Evolutionary conservation across 805 yeast genomes (phyloP).

Genomic region (Pichia paraexigua): DNA sequence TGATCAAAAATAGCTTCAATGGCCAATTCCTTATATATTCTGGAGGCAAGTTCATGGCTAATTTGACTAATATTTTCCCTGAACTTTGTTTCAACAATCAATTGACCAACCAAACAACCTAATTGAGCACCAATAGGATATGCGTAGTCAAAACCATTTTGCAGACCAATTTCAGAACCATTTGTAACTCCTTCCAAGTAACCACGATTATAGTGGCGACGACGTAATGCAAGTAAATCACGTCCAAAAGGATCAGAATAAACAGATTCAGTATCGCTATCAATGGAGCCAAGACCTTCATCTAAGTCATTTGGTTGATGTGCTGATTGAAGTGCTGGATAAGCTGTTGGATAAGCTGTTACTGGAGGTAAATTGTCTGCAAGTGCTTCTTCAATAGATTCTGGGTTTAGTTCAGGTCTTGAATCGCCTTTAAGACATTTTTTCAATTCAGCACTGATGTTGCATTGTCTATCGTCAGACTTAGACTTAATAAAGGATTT

Average conservation of each 20-base stretch:
- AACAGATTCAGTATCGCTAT: too few relatives aligned
- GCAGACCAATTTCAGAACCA: slow-evolving; percentile 63
- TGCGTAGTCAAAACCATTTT: slow-evolving; percentile 74
- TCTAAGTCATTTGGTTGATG: too few relatives aligned
- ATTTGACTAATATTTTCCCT: slow-evolving; percentile 4
- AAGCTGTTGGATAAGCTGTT: too few relatives aligned
- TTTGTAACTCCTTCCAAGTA: slow-evolving; percentile 70
- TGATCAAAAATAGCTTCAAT: slow-evolving; percentile 51
- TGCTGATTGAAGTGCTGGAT: too few relatives aligned
- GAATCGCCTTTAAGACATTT: too few relatives aligned
- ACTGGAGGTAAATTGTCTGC: too few relatives aligned
- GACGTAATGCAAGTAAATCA: slow-evolving; percentile 26
- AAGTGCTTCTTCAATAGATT: too few relatives aligned
- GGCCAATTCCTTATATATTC: slow-evolving; percentile 45
- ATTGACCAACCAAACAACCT: slow-evolving; percentile 58
- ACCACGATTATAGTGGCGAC: slow-evolving; percentile 72
- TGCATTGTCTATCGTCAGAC: too few relatives aligned
- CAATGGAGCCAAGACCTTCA: too few relatives aligned
- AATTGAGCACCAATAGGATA: slow-evolving; percentile 67
- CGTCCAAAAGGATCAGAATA: background rate
- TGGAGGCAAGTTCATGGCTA: slow-evolving; percentile 12
- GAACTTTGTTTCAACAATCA: slow-evolving; percentile 41
- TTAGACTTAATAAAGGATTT: too few relatives aligned
- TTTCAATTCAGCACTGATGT: too few relatives aligned
- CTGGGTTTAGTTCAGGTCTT: too few relatives aligned